Evolutionary conservation across 1,284 basidiomycete species (phyloP).

Genomic region (Ganoderma leucocontextum): DNA sequence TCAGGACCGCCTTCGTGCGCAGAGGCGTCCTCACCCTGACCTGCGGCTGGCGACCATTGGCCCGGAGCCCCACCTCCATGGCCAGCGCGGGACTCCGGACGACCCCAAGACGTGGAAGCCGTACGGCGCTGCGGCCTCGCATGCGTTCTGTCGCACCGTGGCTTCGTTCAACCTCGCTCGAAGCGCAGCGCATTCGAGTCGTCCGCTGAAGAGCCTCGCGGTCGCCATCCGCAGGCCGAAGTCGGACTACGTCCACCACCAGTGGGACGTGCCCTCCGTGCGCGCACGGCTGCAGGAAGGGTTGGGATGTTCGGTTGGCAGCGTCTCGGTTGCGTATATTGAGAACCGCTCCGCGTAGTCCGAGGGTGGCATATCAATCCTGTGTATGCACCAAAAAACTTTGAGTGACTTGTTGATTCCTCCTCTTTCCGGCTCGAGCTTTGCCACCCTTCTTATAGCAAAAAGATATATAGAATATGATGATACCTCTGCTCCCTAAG

Average conservation of each 20-base stretch:
- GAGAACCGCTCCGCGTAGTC: no score
- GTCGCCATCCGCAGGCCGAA: neutral
- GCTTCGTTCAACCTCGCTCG: neutral
- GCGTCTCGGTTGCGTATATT: neutral
- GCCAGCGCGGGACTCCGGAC: neutral
- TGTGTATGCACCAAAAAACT: no score
- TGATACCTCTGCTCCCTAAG: no score
- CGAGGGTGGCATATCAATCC: no score
- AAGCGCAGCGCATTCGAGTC: neutral
- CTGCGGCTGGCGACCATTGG: no score
- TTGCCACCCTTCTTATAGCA: no score
- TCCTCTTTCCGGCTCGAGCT: no score
- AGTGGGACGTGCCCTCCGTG: neutral
- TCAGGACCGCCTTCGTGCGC: no score
- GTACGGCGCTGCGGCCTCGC: neutral
- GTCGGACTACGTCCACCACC: neutral
- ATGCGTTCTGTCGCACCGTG: neutral
- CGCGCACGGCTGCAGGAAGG: neutral
- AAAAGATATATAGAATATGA: no score
- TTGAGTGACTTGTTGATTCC: no score
- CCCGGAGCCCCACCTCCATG: neutral
- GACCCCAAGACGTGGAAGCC: neutral
- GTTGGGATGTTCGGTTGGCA: neutral
- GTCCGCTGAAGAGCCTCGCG: neutral
- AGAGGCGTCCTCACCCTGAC: no score